Evolutionary conservation across 176 grass and related monocot genomes (phyloP).

Genomic region (Secale cereale): DNA sequence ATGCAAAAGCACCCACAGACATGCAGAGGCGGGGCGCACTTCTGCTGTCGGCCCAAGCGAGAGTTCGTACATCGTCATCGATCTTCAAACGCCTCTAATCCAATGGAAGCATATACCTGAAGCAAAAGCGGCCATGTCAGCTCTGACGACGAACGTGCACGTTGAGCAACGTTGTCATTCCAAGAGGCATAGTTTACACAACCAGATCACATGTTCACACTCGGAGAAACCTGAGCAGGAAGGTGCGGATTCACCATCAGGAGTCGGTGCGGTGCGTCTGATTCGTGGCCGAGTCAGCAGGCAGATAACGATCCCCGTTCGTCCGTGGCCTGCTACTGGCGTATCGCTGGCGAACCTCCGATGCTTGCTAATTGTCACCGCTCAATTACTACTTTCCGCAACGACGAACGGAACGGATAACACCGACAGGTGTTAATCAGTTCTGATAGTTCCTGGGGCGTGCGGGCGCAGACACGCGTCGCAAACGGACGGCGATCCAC

Average conservation of each 20-base stretch:
- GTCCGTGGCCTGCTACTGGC: not conserved
- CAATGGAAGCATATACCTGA: no score
- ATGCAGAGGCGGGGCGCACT: no score
- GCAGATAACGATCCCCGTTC: not conserved
- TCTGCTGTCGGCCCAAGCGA: no score
- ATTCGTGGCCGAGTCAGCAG: slow-evolving; percentile 32
- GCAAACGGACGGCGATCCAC: slow-evolving; percentile 5
- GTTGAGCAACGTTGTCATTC: no score
- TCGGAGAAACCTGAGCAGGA: not conserved
- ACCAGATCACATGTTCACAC: not conserved
- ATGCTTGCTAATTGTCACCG: not conserved
- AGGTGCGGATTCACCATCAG: not conserved
- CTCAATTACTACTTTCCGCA: not conserved
- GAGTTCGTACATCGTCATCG: no score
- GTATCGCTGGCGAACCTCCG: no score
- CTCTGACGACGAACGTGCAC: no score
- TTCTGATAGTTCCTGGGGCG: not conserved
- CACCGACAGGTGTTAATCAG: not conserved
- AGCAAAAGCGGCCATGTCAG: no score
- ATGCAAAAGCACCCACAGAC: no score
- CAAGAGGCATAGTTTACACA: no score
- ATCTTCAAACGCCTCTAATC: no score
- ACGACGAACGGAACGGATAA: not conserved
- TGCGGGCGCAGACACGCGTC: not conserved
- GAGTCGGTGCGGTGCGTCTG: not conserved